Conservation (phyloP, 2,329 filamentous ascomycete genomes). For the Hypomyces perniciosus region DNA sequence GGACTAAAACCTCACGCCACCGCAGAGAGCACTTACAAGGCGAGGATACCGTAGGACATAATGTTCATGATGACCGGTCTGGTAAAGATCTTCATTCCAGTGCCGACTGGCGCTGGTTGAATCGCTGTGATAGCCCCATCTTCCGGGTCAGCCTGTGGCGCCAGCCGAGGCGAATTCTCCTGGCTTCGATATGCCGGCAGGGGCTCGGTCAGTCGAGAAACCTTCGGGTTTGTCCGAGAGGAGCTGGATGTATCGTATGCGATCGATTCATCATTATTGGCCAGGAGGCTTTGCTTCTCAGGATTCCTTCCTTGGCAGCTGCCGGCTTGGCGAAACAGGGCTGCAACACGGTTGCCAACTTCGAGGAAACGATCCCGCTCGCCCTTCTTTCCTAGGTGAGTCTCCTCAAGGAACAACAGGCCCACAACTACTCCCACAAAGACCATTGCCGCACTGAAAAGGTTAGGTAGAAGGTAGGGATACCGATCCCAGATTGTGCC, state of each 20-base stretch:
- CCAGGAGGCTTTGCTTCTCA: constrained; percentile 59
- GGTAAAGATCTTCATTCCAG: constrained; percentile 62
- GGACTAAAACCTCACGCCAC: neutral
- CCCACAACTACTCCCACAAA: constrained; percentile 70
- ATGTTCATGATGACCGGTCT: constrained; percentile 82
- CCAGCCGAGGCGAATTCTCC: constrained; percentile 47
- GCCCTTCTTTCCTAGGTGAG: constrained; percentile 75
- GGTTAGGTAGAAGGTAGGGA: constrained; percentile 85
- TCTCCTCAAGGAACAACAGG: constrained; percentile 87
- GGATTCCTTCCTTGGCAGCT: constrained; percentile 34
- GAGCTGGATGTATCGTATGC: constrained; percentile 49
- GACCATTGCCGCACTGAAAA: constrained; percentile 81
- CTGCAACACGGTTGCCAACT: constrained; percentile 64
- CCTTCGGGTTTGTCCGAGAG: neutral
- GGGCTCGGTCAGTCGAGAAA: constrained; percentile 30
- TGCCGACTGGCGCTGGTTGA: neutral
- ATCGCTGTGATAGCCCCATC: constrained; percentile 1
- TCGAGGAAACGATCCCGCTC: constrained; percentile 71
- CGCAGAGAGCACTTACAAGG: constrained; percentile 65
- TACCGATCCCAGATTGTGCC: constrained; percentile 78
- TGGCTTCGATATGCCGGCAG: constrained; percentile 61
- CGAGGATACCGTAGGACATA: constrained; percentile 82
- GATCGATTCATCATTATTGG: constrained; percentile 53
- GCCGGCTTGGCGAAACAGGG: constrained; percentile 32
- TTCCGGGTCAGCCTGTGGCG: constrained; percentile 24